A percentile compares a stretch with the other conserved stretches of the same genome.
These are phyloP conservation scores for Melampsora larici-populina DNA, from an alignment of 1,284 basidiomycete species.

Conservation along the genomic window DNA sequence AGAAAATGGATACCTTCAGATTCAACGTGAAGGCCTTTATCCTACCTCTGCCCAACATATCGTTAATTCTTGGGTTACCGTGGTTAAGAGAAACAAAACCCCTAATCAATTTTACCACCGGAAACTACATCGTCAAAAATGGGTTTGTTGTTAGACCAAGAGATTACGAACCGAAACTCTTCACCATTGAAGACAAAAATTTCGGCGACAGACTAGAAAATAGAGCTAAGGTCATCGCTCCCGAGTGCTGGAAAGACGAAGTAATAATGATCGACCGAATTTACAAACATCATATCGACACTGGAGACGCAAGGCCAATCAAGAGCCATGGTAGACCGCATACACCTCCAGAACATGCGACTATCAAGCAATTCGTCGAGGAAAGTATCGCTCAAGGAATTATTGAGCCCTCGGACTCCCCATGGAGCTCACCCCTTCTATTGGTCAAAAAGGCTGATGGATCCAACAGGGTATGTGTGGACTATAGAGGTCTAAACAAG, in stretches of 20 bases:
- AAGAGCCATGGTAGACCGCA: not conserved
- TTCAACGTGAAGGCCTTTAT: not conserved
- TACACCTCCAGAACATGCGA: not conserved
- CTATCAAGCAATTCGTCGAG: conserved; percentile 2
- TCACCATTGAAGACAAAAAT: not conserved
- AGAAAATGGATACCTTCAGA: not conserved
- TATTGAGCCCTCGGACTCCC: too few species aligned
- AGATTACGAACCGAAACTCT: not conserved
- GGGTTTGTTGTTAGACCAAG: not conserved
- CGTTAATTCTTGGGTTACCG: not conserved
- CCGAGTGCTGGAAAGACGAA: too few species aligned
- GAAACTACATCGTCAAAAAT: not conserved
- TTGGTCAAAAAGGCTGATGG: not conserved
- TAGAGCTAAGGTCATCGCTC: too few species aligned
- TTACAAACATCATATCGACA: conserved; percentile 9
- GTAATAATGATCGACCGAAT: too few species aligned
- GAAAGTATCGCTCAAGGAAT: not conserved
- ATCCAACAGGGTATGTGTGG: not conserved
- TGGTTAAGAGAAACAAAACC: not conserved
- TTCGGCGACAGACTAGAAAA: not conserved
- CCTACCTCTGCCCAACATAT: conserved; percentile 1
- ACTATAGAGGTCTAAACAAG: conserved; percentile 6
- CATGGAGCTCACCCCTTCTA: not conserved
- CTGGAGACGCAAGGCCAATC: not conserved
- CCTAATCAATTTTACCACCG: too few species aligned